A percentile compares a stretch with the other conserved stretches of the same genome.
These are phyloP conservation scores for Hypoxylon intermedium DNA, from an alignment of 495 filamentous ascomycete species.

Conservation along the genomic window DNA sequence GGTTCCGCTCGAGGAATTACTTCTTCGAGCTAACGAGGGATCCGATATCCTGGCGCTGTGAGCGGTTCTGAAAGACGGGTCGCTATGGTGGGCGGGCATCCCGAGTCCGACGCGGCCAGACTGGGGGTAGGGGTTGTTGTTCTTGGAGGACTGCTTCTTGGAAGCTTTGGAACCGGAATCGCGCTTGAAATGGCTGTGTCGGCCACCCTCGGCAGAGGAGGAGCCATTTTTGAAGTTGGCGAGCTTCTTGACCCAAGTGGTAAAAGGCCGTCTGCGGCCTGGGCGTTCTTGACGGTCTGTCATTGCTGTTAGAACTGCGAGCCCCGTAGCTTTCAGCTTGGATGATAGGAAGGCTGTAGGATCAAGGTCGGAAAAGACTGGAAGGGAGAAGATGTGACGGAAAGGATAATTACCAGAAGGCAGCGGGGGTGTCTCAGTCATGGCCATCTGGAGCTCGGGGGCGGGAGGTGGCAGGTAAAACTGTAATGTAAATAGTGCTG, in stretches of 20 bases:
- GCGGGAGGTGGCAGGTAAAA: conserved; percentile 14
- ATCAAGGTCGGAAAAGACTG: conserved; percentile 25
- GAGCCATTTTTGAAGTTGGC: conserved; percentile 76
- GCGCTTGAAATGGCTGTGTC: conserved; percentile 47
- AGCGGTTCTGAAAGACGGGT: conserved; percentile 64
- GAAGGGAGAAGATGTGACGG: conserved; percentile 23
- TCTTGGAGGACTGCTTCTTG: conserved; percentile 64
- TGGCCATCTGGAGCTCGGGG: conserved; percentile 63
- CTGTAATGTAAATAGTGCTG: conserved; percentile 7
- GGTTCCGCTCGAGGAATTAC: conserved; percentile 60
- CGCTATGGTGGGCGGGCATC: conserved; percentile 58
- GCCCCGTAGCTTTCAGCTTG: conserved; percentile 18
- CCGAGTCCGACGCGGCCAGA: conserved; percentile 55
- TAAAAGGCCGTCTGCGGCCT: conserved; percentile 81
- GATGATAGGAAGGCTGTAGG: conserved; percentile 25
- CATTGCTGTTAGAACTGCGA: conserved; percentile 33
- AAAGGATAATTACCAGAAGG: conserved; percentile 63
- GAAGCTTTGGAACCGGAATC: conserved; percentile 50
- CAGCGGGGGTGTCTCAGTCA: conserved; percentile 68
- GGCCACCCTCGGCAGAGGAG: conserved; percentile 47
- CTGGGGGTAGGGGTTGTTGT: conserved; percentile 85
- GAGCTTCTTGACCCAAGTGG: conserved; percentile 92
- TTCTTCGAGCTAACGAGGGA: conserved; percentile 53
- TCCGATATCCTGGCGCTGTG: conserved; percentile 45
- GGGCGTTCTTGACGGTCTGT: conserved; percentile 53